Percentiles rank a stretch among this genome's conserved stretches.
Evolutionary conservation across 2,329 filamentous ascomycete genomes (phyloP).

Genomic region (Epichloe glyceriae): DNA sequence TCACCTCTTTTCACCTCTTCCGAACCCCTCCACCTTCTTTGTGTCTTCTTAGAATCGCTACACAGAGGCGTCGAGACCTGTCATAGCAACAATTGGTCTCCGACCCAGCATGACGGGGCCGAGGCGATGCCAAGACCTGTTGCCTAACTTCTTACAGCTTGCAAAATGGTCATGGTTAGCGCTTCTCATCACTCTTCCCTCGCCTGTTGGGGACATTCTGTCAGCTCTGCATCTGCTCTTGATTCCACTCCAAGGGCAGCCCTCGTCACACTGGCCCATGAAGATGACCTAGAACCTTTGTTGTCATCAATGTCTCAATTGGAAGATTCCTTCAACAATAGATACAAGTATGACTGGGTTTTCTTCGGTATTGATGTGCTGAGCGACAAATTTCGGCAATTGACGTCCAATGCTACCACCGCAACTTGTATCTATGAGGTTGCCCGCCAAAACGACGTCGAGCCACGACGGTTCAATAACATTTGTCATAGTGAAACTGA

Average conservation of each 20-base stretch:
- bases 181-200: constrained; percentile 2
- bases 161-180: constrained; percentile 5
- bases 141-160: constrained; percentile 2
- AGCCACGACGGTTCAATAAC: constrained; percentile 12
- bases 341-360: constrained; percentile 77
- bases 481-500: background rate
- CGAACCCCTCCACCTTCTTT: background rate
- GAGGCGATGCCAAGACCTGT: background rate
- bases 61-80: background rate
- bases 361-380: constrained; percentile 79
- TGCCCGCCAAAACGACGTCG: constrained; percentile 67
- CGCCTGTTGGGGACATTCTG: constrained; percentile 8
- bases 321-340: constrained; percentile 52
- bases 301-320: constrained; percentile 41
- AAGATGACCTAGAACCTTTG: constrained; percentile 18
- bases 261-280: constrained; percentile 19
- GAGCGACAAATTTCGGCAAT: constrained; percentile 60
- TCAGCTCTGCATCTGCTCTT: constrained; percentile 5
- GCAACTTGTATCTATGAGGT: constrained; percentile 60
- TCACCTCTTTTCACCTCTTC: background rate
- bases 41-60: background rate
- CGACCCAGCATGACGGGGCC: constrained; percentile 5
- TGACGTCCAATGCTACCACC: constrained; percentile 54
- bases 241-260: constrained; percentile 18
- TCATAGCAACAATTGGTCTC: constrained; percentile 5